A percentile compares a stretch with the other conserved stretches of the same genome.
Conservation (phyloP, 345 rosid species). For the Gossypium longicalyx region DNA sequence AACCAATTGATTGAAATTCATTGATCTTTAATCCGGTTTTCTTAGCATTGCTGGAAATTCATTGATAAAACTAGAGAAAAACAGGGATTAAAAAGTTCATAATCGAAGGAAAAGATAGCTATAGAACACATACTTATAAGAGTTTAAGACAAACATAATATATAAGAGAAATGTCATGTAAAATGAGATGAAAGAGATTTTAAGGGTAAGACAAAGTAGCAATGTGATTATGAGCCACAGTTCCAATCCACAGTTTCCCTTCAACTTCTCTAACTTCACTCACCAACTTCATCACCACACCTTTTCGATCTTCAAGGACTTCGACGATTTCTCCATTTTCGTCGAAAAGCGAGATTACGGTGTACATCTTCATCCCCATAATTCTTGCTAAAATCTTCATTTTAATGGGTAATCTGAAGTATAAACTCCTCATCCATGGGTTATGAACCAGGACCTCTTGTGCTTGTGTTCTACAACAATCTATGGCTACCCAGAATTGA, state of each 20-base stretch:
- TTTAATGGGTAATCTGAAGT: conserved; percentile 65
- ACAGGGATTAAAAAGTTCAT: not conserved
- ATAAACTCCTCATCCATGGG: conserved; percentile 67
- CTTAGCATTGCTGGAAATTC: not conserved
- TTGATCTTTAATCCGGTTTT: not conserved
- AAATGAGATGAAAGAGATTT: not conserved
- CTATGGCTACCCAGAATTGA: conserved; percentile 94
- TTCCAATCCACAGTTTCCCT: conserved; percentile 96
- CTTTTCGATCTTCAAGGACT: conserved; percentile 81
- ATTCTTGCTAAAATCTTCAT: conserved; percentile 63
- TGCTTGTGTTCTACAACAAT: conserved; percentile 81
- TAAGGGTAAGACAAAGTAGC: conserved; percentile 70
- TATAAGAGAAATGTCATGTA: not conserved
- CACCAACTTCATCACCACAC: conserved; percentile 83
- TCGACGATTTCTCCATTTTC: conserved; percentile 66
- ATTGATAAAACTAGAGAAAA: not conserved
- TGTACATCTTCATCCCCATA: conserved; percentile 97
- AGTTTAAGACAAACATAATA: not conserved
- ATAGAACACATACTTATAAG: not conserved
- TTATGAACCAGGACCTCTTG: conserved; percentile 66
- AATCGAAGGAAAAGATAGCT: not conserved
- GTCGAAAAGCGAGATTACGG: conserved; percentile 54
- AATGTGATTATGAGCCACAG: conserved; percentile 94
- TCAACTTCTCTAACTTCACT: conserved; percentile 85
- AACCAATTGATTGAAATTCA: not conserved